Base-by-base conservation (phyloP, 2,329 filamentous ascomycete species). In the Paecilomyces formosus region DNA sequence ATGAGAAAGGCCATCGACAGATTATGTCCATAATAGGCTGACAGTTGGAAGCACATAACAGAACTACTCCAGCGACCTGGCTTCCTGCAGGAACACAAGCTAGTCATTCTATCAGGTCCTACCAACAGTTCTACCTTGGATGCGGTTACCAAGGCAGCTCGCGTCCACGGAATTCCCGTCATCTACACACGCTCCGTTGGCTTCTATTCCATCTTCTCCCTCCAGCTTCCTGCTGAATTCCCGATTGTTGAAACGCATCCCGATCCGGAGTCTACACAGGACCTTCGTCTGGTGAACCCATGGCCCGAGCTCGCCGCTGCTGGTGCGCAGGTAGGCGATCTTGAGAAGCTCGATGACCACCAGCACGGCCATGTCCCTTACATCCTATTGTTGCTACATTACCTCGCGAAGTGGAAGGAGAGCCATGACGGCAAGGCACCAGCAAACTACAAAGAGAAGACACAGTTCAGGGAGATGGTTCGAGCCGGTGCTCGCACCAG, bases 191-290 rank as follows among this genome's bases (percentile, higher is more conserved):
- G 96, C 71, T 96, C 88, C n/a, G 83, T 89, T 49, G 94, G 94
- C 28, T 97, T 96, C 77, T 96, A 94, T 74, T 89, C 90, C 1
- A 90, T 89, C 64, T 96, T 97, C 72, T 88, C 86, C n/a, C 80
- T 95, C 28, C 81, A 84, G 64, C 78, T 96, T 28, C 88, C 90
- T 9, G 80, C 85, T n/a, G 85, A 87, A 28, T 96, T 95, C 66
- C 92, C 93, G 4, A 89, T 99, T 58, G 89, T 99, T 62, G 93
- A 99, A 71, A 97, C 94, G 52, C 94, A 99, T 69, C 94, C 94
- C 0, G 92, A 96, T 62, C 86, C 90, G 49, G 89, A 90, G 45
- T 86, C 90, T 7, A 94, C 86, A 0, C 87, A 89, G 58, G 94
- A 99, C 66, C 81, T 99, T 33, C 87, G 94, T 55, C 81, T 99